These are phyloP conservation scores for Phytophthora pseudosyringae DNA, from an alignment of 352 stramenopile species.

Conservation along the genomic window DNA sequence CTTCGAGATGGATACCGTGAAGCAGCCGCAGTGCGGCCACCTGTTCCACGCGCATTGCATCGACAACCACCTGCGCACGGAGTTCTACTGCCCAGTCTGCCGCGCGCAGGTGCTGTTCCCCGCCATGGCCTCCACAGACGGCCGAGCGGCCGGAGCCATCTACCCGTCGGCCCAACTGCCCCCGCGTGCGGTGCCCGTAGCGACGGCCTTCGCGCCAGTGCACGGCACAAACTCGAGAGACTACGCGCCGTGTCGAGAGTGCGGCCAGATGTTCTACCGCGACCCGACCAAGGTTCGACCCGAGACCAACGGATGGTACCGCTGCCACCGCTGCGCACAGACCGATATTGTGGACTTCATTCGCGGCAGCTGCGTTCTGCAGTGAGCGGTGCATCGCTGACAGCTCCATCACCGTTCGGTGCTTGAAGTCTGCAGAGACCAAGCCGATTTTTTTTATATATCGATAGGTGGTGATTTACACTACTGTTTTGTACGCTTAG, in stretches of 20 bases:
- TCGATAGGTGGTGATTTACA: not conserved
- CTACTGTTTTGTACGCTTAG: slow-evolving; percentile 17
- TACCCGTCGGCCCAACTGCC: slow-evolving; percentile 31
- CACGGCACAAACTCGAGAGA: slow-evolving; percentile 43
- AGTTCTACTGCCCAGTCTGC: slow-evolving; percentile 64
- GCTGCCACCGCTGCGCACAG: slow-evolving; percentile 61
- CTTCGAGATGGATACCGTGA: slow-evolving; percentile 44
- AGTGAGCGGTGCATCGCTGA: slow-evolving; percentile 33
- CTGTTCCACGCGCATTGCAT: slow-evolving; percentile 68
- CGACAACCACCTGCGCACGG: slow-evolving; percentile 53
- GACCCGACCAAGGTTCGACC: slow-evolving; percentile 55
- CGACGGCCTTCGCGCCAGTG: slow-evolving; percentile 37
- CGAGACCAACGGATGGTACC: slow-evolving; percentile 75
- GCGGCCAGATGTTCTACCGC: slow-evolving; percentile 69
- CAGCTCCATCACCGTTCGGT: not conserved
- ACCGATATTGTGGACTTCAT: slow-evolving; percentile 60
- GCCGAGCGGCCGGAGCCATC: slow-evolving; percentile 6
- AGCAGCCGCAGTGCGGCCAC: slow-evolving; percentile 65
- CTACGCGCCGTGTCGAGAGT: slow-evolving; percentile 68
- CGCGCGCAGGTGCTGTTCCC: slow-evolving; percentile 70
- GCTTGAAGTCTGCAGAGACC: not conserved
- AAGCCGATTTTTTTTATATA: slow-evolving; percentile 20
- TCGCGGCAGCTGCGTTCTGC: slow-evolving; percentile 59
- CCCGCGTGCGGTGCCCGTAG: slow-evolving; percentile 28
- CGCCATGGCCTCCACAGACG: slow-evolving; percentile 26